Evolutionary conservation across 1,284 basidiomycete species (phyloP).

Genomic region (Ceratobasidium papillatum): DNA sequence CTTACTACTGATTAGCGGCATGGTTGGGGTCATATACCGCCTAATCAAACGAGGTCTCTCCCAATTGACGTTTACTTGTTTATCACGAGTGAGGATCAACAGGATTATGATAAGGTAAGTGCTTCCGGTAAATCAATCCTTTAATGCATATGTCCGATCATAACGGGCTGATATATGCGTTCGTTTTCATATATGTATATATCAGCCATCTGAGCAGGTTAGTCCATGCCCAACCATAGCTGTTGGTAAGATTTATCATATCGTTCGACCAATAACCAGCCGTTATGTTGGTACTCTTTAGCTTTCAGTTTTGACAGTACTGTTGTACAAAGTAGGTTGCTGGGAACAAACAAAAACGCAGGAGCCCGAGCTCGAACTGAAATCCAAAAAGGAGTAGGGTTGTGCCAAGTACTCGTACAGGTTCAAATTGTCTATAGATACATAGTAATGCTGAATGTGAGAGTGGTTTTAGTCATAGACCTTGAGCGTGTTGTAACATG

Average conservation of each 20-base stretch:
- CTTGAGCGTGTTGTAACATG: conserved; percentile 56
- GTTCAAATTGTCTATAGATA: background rate
- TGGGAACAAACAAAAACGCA: too few relatives aligned
- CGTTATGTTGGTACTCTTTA: too few relatives aligned
- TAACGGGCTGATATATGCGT: too few relatives aligned
- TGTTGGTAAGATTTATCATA: too few relatives aligned
- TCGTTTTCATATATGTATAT: too few relatives aligned
- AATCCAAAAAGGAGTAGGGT: background rate
- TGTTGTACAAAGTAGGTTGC: too few relatives aligned
- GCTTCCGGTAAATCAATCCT: background rate
- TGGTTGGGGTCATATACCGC: background rate
- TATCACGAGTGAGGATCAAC: background rate
- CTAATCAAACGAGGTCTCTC: background rate
- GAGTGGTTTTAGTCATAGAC: conserved; percentile 48
- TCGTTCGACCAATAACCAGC: too few relatives aligned
- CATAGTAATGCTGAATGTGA: background rate
- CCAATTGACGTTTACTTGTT: conserved; percentile 16
- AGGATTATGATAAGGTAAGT: conserved; percentile 6
- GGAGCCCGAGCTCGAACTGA: too few relatives aligned
- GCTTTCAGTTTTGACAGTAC: too few relatives aligned
- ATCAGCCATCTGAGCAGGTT: too few relatives aligned
- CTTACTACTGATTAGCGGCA: background rate
- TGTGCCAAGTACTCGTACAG: background rate
- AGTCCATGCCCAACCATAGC: too few relatives aligned
- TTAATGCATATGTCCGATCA: background rate